phyloP scores from a whole-genome alignment of 352 stramenopile genomes.

The Phytophthora fragariae region DNA sequence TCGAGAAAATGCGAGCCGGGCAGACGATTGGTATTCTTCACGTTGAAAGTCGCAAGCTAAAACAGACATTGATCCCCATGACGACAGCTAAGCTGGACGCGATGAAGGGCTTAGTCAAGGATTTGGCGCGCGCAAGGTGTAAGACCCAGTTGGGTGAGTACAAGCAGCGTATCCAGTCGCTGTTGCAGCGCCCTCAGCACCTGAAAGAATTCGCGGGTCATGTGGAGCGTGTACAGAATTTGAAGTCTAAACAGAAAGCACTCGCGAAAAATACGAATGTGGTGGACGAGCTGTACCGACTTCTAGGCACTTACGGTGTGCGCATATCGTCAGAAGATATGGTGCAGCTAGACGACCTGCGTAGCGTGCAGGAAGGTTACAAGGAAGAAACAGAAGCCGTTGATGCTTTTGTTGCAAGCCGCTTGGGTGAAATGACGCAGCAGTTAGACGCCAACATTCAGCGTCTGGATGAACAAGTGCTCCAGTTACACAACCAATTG shows the following conservation, averaged over 20 bases:
- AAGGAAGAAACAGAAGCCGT: constrained; percentile 89
- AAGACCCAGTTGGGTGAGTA: constrained; percentile 91
- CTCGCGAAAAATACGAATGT: constrained; percentile 89
- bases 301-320: constrained; percentile 92
- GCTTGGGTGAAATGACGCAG: constrained; percentile 92
- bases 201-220: constrained; percentile 94
- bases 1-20: constrained; percentile 93
- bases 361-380: constrained; percentile 89
- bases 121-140: constrained; percentile 89
- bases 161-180: constrained; percentile 87
- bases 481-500: constrained; percentile 85
- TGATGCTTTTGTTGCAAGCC: constrained; percentile 84
- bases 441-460: constrained; percentile 94
- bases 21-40: constrained; percentile 94
- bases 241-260: constrained; percentile 84
- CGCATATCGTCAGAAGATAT: constrained; percentile 94
- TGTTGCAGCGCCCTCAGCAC: constrained; percentile 87
- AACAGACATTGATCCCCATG: constrained; percentile 93
- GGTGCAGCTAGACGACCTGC: constrained; percentile 92
- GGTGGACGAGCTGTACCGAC: constrained; percentile 94
- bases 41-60: constrained; percentile 94
- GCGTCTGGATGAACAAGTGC: constrained; percentile 91
- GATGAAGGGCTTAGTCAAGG: constrained; percentile 94
- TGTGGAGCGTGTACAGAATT: constrained; percentile 78
- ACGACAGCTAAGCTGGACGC: constrained; percentile 91